Evolutionary conservation across 306 rosid genomes (phyloP).

Genomic region (Trifolium dubium): DNA sequence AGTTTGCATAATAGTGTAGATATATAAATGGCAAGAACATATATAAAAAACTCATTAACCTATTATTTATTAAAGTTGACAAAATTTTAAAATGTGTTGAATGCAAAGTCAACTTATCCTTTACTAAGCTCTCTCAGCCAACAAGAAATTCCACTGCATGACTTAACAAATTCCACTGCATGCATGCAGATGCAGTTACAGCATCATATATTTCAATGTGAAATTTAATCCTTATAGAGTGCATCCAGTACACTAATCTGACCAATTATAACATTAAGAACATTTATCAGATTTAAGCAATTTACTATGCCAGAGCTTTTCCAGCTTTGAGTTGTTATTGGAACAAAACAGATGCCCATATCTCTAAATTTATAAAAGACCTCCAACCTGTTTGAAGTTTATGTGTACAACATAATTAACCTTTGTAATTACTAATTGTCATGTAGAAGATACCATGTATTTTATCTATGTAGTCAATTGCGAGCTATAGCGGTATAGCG

Average conservation of each 20-base stretch:
- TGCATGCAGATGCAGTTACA: slow-evolving; percentile 30
- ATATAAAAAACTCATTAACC: slow-evolving; percentile 29
- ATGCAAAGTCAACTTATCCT: slow-evolving; percentile 23
- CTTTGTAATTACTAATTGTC: slow-evolving; percentile 5
- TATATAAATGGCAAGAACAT: slow-evolving; percentile 13
- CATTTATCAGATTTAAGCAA: slow-evolving; percentile 9
- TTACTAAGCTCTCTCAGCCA: slow-evolving; percentile 33
- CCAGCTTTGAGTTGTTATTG: not conserved
- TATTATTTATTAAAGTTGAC: not conserved
- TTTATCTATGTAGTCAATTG: no score
- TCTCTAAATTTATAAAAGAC: slow-evolving; percentile 14
- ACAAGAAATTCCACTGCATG: slow-evolving; percentile 16
- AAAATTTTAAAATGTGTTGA: not conserved
- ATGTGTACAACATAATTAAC: slow-evolving; percentile 21
- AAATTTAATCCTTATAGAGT: slow-evolving; percentile 18
- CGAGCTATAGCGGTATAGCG: no score
- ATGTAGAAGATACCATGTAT: slow-evolving; percentile 18
- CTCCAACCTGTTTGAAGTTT: slow-evolving; percentile 25
- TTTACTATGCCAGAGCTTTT: slow-evolving; percentile 1
- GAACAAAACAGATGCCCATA: slow-evolving; percentile 19
- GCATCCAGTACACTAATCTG: slow-evolving; percentile 31
- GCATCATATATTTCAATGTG: slow-evolving; percentile 26
- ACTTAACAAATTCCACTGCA: slow-evolving; percentile 21
- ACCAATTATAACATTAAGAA: slow-evolving; percentile 22
- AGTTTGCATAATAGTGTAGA: slow-evolving; percentile 16